Base-by-base conservation (phyloP, 1,284 basidiomycete species). In the Prillingera fragicola region DNA sequence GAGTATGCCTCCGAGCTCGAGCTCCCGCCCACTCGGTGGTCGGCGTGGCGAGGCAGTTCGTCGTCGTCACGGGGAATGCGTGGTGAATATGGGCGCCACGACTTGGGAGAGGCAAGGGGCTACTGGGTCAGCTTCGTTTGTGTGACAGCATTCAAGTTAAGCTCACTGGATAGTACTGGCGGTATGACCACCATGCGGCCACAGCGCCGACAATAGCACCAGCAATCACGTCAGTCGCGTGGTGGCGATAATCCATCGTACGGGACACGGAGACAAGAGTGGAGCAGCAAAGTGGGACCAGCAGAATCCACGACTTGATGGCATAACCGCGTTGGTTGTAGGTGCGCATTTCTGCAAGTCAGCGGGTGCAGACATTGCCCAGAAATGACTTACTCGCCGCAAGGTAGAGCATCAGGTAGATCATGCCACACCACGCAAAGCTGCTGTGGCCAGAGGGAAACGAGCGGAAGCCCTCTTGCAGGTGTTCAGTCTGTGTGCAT, bases 391-490 rank as follows among this genome's bases (percentile, higher is more conserved):
- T 46, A 67, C 67, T 69, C 9, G 62, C 57, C 7, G 55, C 47
- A 7, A 75, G 79, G 32, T 70, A 89, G 80, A 65, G 51, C 31
- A 63, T 58, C 25, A 73, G 48, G 54, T 66, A 71, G 59, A 62
- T 59, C 63, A 71, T 65, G 23, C 71, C 69, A 18, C 54, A 53
- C 65, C 66, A 71, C 14, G 61, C 60, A 38, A 71, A 69, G 60
- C 85, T 87, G 1, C 87, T 82, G 73, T 98, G 95, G 1, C 94
- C 94, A 31, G 84, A 87, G 1, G 87, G 88, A 70, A 98, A 96
- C 59, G 84, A 87, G 52, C 87, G 78, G 75, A 90, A 97, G 0
- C 94, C 92, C 63, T 95, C 90, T 17, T 77, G 72, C 50, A 94
- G 70, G 12, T 82, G 76, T 55, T 87, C 74, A 1, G 76, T 77